Evolutionary conservation across 176 grass and related monocot species (phyloP), one percentile per base, ranked within the genome.

Genomic region (Calamus simplicifolius): DNA sequence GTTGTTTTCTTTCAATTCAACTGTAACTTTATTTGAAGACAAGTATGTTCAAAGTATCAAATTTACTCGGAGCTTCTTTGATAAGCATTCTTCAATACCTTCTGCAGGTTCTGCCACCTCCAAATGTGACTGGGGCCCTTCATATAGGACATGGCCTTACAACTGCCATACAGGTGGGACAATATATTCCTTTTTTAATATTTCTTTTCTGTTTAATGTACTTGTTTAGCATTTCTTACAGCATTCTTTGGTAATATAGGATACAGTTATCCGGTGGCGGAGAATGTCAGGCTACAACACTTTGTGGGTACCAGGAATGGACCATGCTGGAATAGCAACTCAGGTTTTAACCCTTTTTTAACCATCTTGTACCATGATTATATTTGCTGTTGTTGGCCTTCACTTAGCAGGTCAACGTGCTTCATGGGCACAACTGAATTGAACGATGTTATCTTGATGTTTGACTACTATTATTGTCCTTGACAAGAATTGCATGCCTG

Each of bases 261-360:
- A 90, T 69, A 69, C 83, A 60, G 79, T 96, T 74, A 90, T 96
- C 31, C 73, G 91, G 1, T 95, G 89, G 89, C 35, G 75, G 54
- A 82, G 89, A 68, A 95, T 95, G 89, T 95, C 89, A 48, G 89
- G 86, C 23, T 90, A 90, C 55, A 96, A 96, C 73, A 74, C 80
- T 63, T 52, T 96, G 25, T 96, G 91, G 91, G 71, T 96, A 3
- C 91, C 91, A 56, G 89, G 89, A 66, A 84, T 95, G 54, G 89
- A 95, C 81, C 89, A 95, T 83, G 89, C 89, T 72, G 86, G 91
- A 48, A 96, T 96, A 74, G 91, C 91, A 51, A 96, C 91, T 49
- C 86, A 96, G 91, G 91, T 96, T 58, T 15, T 29, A 31, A 38
- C 21, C 73, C 61, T 64, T 75, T 31, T 28, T 49, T 30, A 29